Evolutionary conservation across 495 filamentous ascomycete genomes (phyloP).

Genomic region (Penicillium odoratum): DNA sequence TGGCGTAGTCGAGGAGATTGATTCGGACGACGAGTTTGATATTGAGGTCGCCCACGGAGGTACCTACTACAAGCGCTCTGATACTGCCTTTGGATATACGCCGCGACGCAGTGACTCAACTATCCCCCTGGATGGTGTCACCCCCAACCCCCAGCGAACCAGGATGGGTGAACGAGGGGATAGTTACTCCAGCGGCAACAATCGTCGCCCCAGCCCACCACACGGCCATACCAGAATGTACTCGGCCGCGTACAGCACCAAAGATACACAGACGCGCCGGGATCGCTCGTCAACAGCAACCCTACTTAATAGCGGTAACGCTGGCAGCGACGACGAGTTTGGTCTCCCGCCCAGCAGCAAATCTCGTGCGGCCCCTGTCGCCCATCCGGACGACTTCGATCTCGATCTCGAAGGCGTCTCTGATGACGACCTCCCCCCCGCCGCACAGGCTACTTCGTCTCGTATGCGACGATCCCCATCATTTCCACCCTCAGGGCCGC

Average conservation of each 20-base stretch:
- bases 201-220: constrained; percentile 49
- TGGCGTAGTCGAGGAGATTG: constrained; percentile 92
- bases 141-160: constrained; percentile 27
- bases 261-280: constrained; percentile 38
- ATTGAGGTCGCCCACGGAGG: constrained; percentile 80
- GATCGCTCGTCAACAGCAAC: constrained; percentile 44
- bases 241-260: constrained; percentile 60
- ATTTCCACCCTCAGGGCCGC: constrained; percentile 32
- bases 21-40: constrained; percentile 97
- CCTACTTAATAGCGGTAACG: constrained; percentile 32
- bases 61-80: constrained; percentile 75
- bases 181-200: constrained; percentile 58
- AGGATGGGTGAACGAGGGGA: constrained; percentile 32
- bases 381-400: constrained; percentile 54
- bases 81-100: constrained; percentile 68
- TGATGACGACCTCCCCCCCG: constrained; percentile 53
- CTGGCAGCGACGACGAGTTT: constrained; percentile 53
- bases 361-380: constrained; percentile 58
- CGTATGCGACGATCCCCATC: constrained; percentile 58
- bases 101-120: constrained; percentile 61
- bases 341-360: constrained; percentile 49
- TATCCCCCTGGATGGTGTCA: constrained; percentile 55
- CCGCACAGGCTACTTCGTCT: constrained; percentile 35
- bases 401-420: constrained; percentile 42
- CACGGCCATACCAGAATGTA: constrained; percentile 46